Evolutionary conservation across 2,329 filamentous ascomycete genomes (phyloP), one percentile per base, ranked within the genome.

Genomic region (Cryphonectria nitschkei): DNA sequence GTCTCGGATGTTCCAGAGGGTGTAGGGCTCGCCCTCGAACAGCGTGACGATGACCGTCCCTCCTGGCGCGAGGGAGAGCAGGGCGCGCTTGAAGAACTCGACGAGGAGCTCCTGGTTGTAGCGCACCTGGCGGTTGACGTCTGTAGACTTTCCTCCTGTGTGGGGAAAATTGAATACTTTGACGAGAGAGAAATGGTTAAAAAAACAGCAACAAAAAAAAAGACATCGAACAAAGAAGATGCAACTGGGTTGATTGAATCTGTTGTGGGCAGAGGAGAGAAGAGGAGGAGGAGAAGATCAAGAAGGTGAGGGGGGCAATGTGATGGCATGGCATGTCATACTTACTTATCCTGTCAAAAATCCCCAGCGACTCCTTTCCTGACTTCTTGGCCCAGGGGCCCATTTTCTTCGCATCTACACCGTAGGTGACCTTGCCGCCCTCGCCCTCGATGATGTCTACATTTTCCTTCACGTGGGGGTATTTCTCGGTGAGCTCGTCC

Each of bases 21-120:
- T 95, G 80, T 99, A 99, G 0, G 96, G 96, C 80, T 97, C 92
- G 71, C 92, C 93, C 80, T 98, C 95, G 79, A 99, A 99, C 13
- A 98, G 83, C 0, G 94, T 97, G 32, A 98, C 90, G 67, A 97
- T 82, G 68, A 98, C 90, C 75, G 87, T 79, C 50, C 90, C 90
- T 7, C 85, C 84, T 0, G 82, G 83, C 0, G 86, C 82, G 1
- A 93, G 84, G 1, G 86, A 84, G 1, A 81, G 80, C 32, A 85
- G 80, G 1, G 87, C 85, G 69, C 84, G 81, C 72, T 80, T 79
- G 82, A 94, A 93, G 82, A 93, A 93, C 60, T 84, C 83, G 19
- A 93, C 90, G 50, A 94, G 85, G 66, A 94, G 84, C 77, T 92
- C 89, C 81, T 97, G 95, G 82, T 99, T 98, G 80, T 93, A 89